Base-by-base conservation (phyloP, 495 filamentous ascomycete genomes). In the Aeminium ludgeri region DNA sequence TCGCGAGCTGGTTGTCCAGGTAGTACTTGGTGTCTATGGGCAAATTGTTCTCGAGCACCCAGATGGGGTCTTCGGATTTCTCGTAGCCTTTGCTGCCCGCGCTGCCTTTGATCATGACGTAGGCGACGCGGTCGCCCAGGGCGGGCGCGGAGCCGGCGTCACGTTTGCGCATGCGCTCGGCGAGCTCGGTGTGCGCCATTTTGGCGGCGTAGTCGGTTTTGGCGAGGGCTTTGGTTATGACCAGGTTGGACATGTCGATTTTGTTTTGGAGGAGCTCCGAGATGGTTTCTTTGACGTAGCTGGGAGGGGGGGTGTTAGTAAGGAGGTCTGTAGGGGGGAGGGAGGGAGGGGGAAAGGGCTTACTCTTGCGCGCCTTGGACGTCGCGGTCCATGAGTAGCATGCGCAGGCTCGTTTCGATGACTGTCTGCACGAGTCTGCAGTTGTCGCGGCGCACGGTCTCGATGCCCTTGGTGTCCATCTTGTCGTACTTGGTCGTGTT, bases 391-490 rank as follows among this genome's bases (percentile, higher is more conserved):
- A 99, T 96, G 42, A 99, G 66, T 53, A 99, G 82, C 72, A 92
- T 95, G 51, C 85, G 69, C 48, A 99, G 64, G 5, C 92, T 84
- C 12, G 89, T 99, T 60, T 99, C 89, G 54, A 99, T 96, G 45
- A 96, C 91, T 31, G 80, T 93, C 55, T 94, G 86, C 8, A 96
- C 89, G 25, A 99, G 64, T 35, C 86, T 65, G 56, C 89, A 99
- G 55, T 99, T 99, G 55, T 99, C 89, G 68, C 89, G 68, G 25
- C 89, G 74, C 32, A 99, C 91, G 5, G 89, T 99, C 62, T 99
- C 89, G 50, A 99, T 95, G 67, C 89, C 89, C 59, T 99, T 99
- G 50, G 80, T 94, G 56, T 99, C 89, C 91, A 99, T 96, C 67
- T 99, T 99, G 66, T 99, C 89, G 50, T 76, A 86, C 57, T 91